phyloP scores from a whole-genome alignment of 495 filamentous ascomycete genomes.

The Aspergillus kassunensis region DNA sequence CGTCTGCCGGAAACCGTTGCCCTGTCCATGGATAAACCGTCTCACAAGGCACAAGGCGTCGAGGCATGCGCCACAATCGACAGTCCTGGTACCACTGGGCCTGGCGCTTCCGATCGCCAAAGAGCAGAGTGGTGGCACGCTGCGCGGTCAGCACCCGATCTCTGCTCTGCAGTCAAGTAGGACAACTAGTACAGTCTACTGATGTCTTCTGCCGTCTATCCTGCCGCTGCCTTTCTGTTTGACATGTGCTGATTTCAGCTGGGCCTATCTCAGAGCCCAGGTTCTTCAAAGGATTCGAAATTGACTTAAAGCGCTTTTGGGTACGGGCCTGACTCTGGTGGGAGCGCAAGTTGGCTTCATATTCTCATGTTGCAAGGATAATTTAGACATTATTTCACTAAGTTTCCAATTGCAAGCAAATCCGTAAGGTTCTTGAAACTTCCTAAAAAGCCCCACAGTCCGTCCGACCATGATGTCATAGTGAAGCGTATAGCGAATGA shows the following conservation, averaged over 20 bases:
- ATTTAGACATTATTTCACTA: no score
- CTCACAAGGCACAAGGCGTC: not conserved
- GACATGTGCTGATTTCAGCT: not conserved
- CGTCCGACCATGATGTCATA: no score
- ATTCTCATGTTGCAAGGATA: no score
- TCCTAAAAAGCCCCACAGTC: no score
- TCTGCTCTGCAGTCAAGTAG: not conserved
- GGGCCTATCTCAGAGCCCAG: not conserved
- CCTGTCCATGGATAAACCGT: not conserved
- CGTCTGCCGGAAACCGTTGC: not conserved
- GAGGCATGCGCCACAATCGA: constrained; percentile 9
- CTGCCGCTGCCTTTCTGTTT: not conserved
- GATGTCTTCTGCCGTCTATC: not conserved
- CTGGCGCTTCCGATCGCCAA: not conserved
- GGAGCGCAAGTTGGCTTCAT: no score
- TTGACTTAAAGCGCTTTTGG: no score
- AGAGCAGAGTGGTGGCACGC: constrained; percentile 2
- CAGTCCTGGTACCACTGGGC: not conserved
- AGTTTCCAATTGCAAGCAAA: no score
- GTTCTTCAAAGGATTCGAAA: not conserved
- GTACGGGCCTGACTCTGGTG: no score
- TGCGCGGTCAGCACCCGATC: constrained; percentile 9
- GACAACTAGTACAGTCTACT: no score
- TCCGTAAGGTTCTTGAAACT: no score
- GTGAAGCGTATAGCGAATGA: no score